Evolutionary conservation across 805 yeast species (phyloP).

Genomic region (Lachancea quebecensis): DNA sequence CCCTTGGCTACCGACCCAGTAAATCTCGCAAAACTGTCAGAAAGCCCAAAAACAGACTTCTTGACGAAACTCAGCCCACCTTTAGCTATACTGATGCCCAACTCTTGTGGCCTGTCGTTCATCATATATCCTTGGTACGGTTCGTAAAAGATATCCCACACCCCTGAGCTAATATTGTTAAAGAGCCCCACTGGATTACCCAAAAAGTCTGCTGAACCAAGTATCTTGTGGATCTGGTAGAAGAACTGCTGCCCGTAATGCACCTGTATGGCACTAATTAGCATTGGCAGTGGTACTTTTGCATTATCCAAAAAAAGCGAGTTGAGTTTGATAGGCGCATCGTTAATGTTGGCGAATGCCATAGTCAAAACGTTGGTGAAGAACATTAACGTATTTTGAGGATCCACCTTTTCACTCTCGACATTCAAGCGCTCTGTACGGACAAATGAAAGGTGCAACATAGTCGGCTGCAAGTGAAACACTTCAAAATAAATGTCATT

Average conservation of each 20-base stretch:
- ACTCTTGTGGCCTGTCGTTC: constrained; percentile 92
- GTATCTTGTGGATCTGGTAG: constrained; percentile 82
- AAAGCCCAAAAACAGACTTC: constrained; percentile 89
- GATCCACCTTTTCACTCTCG: constrained; percentile 39
- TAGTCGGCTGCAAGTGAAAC: constrained; percentile 85
- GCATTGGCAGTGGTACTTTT: constrained; percentile 72
- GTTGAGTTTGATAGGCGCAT: constrained; percentile 88
- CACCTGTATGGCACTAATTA: constrained; percentile 62
- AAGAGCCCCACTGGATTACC: constrained; percentile 98
- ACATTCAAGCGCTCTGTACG: constrained; percentile 75
- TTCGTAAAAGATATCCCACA: constrained; percentile 91
- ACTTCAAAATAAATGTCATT: constrained; percentile 88
- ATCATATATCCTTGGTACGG: constrained; percentile 94
- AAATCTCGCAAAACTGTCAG: constrained; percentile 87
- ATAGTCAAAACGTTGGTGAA: constrained; percentile 81
- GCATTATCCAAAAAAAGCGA: constrained; percentile 84
- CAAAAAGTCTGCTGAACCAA: constrained; percentile 93
- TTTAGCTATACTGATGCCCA: constrained; percentile 91
- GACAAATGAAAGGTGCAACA: constrained; percentile 82
- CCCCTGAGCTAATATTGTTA: constrained; percentile 89
- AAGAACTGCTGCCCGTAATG: constrained; percentile 91
- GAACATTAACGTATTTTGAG: constrained; percentile 50
- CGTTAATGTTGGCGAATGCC: constrained; percentile 96
- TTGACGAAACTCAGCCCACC: constrained; percentile 93
- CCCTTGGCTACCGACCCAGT: constrained; percentile 96